phyloP scores from a whole-genome alignment of 164 flowering plant species.

The Liriodendron chinense region DNA sequence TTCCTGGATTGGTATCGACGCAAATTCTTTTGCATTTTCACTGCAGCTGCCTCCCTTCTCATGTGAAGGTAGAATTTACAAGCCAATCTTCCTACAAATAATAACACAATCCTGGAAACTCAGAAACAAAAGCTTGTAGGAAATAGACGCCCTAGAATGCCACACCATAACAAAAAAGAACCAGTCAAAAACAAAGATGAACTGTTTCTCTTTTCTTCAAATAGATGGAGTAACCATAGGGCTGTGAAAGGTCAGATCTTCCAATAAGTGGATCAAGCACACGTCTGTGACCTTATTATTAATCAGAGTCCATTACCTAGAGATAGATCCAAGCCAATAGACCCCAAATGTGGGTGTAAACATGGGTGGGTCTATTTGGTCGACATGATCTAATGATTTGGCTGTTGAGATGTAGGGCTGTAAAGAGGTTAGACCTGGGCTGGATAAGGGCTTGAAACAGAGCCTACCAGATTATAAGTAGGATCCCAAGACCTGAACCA shows the following conservation, averaged over 20 bases:
- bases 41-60: slow-evolving; percentile 60
- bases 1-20: slow-evolving; percentile 49
- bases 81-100: slow-evolving; percentile 57
- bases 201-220: not conserved
- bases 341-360: too few species aligned
- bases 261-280: not conserved
- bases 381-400: not conserved
- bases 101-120: not conserved
- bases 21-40: slow-evolving; percentile 62
- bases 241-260: not conserved
- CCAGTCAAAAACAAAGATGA: not conserved
- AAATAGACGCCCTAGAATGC: not conserved
- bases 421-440: not conserved
- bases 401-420: not conserved
- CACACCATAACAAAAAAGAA: not conserved
- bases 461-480: not conserved
- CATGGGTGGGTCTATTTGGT: not conserved
- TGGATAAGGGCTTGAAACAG: not conserved
- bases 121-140: not conserved
- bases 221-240: not conserved
- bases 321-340: too few species aligned
- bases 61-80: slow-evolving; percentile 40
- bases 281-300: too few species aligned
- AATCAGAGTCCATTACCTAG: too few species aligned
- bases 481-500: not conserved